Percentiles rank a stretch among this genome's conserved stretches.
Evolutionary conservation across 805 yeast species (phyloP).

Genomic region (Priceomyces carsonii): DNA sequence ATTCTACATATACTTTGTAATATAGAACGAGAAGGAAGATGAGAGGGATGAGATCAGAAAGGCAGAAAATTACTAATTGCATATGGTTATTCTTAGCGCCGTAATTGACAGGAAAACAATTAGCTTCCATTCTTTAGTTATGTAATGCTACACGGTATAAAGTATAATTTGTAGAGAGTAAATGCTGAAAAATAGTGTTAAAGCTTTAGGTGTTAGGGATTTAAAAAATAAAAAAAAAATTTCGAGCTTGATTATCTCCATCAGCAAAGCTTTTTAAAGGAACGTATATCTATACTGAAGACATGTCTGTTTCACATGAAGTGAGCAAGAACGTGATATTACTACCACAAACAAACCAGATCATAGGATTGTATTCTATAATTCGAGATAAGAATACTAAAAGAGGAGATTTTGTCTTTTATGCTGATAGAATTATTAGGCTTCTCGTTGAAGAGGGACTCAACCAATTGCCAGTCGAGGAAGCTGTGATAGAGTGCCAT

Average conservation of each 20-base stretch:
- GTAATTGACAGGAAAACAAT: too few species aligned
- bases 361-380: constrained; percentile 83
- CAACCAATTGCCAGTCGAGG: constrained; percentile 88
- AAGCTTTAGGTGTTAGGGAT: background rate
- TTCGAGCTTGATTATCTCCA: background rate
- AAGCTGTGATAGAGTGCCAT: constrained; percentile 69
- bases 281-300: constrained; percentile 1
- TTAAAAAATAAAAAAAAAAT: background rate
- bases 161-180: too few species aligned
- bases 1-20: too few species aligned
- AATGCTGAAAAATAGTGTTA: background rate
- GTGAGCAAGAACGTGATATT: constrained; percentile 57
- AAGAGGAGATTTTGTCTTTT: constrained; percentile 92
- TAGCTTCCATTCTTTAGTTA: too few species aligned
- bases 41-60: too few species aligned
- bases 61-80: too few species aligned
- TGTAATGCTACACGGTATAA: too few species aligned
- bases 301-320: constrained; percentile 20
- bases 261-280: background rate
- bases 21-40: too few species aligned
- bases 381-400: constrained; percentile 80
- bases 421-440: constrained; percentile 92
- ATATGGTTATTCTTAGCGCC: too few species aligned
- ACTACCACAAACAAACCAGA: constrained; percentile 87
- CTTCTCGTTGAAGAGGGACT: constrained; percentile 93